Evolutionary conservation across 2,329 filamentous ascomycete species (phyloP), one percentile per base, ranked within the genome.

Genomic region (Penicillium sumatraense): DNA sequence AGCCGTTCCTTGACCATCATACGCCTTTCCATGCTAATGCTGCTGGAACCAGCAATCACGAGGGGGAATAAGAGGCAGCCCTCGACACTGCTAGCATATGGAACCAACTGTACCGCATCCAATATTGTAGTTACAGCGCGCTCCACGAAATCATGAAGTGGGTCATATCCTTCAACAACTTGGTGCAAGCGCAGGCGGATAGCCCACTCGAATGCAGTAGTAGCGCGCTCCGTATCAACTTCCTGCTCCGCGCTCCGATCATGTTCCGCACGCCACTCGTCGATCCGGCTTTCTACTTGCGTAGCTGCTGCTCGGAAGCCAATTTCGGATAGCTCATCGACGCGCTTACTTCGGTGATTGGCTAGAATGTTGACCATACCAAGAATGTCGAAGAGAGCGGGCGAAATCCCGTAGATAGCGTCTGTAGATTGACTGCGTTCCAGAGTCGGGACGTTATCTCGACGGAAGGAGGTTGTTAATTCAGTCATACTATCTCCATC

Each of bases 111-210:
- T 3, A 74, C 69, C 2, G 71, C 63, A 2, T 75, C 65, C 0
- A 78, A 53, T 27, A 78, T 78, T 2, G 56, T 64, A 1, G 63
- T 54, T 14, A 78, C 69, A 24, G 68, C 68, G 24, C 62, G 59
- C 14, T 67, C 63, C 3, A 77, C 74, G 26, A 68, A 69, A 3
- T 68, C 61, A 40, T 78, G 69, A 9, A 63, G 52, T 9, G 74
- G 56, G 21, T 72, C 69, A 56, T 79, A 79, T 1, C 76, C 76
- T 42, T 79, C 72, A 10, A 76, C 71, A 26, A 79, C 72, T 55
- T 79, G 75, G 59, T 79, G 74, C 16, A 79, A 67, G 8, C 76
- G 69, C 16, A 79, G 64, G 8, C 74, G 69, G n/a, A 78, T 68
- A 8, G 76, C 75, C 59, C 72, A 72, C 53, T 78, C 75, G 54